Conservation (phyloP, 306 rosid species). For the Begonia fuchsioides region DNA sequence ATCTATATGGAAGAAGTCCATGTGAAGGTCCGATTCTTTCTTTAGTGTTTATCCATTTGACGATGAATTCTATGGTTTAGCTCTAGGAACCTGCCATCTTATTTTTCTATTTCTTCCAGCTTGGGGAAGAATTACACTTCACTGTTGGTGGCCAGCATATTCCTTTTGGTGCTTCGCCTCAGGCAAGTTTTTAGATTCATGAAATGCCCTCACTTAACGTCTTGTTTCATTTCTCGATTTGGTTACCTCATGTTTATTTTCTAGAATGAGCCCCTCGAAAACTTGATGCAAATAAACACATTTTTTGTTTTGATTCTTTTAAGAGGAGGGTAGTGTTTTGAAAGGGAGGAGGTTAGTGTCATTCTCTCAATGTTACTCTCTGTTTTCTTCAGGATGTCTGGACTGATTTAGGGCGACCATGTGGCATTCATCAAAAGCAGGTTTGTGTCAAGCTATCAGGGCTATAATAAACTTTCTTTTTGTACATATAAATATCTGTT, state of each 20-base stretch:
- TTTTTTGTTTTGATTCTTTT: too few species aligned
- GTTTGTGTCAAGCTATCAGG: slow-evolving; percentile 14
- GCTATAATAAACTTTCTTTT: not conserved
- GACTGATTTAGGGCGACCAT: slow-evolving; percentile 95
- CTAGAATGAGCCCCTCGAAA: not conserved
- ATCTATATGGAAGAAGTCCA: slow-evolving; percentile 99
- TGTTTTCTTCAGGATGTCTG: slow-evolving; percentile 64
- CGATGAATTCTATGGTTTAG: too few species aligned
- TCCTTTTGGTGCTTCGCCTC: slow-evolving; percentile 95
- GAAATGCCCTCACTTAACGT: not conserved
- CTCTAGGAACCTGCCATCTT: slow-evolving; percentile 4
- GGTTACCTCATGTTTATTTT: not conserved
- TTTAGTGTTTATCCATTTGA: slow-evolving; percentile 1
- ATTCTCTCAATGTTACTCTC: slow-evolving; percentile 6
- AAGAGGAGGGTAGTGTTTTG: too few species aligned
- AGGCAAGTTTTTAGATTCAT: slow-evolving; percentile 42
- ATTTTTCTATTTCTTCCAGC: slow-evolving; percentile 35
- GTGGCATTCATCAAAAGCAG: slow-evolving; percentile 97
- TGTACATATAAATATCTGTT: too few species aligned
- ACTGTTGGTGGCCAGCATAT: slow-evolving; percentile 76
- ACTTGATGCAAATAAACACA: not conserved
- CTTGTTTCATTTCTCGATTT: not conserved
- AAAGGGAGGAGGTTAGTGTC: not conserved
- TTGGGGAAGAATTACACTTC: slow-evolving; percentile 71
- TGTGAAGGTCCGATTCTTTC: slow-evolving; percentile 58